These are phyloP conservation scores for Dactylis glomerata DNA, from an alignment of 176 grass and related monocot species.

Conservation along the genomic window DNA sequence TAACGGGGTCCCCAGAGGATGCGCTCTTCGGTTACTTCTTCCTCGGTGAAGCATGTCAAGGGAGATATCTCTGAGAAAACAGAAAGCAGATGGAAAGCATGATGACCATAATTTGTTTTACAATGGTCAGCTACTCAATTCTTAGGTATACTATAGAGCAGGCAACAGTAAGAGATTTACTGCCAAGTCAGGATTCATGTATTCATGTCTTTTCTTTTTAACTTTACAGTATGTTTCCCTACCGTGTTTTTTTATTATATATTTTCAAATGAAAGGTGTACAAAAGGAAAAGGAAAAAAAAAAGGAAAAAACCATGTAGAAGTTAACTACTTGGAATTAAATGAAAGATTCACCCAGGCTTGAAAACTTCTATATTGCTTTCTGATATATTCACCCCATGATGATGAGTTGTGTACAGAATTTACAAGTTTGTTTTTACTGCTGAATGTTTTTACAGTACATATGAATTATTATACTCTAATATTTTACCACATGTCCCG, in stretches of 20 bases:
- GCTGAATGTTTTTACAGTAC: neutral
- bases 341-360: too few relatives aligned
- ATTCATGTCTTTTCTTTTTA: too few relatives aligned
- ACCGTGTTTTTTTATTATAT: too few relatives aligned
- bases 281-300: too few relatives aligned
- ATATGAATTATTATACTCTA: neutral
- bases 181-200: neutral
- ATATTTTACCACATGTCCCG: neutral
- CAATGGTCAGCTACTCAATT: neutral
- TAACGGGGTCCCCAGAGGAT: neutral
- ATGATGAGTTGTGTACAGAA: neutral
- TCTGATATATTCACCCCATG: neutral
- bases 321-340: too few relatives aligned
- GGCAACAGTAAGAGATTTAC: too few relatives aligned
- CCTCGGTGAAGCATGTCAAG: conserved; percentile 3
- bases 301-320: too few relatives aligned
- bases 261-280: too few relatives aligned
- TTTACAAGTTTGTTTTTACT: neutral
- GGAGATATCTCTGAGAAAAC: neutral
- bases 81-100: neutral
- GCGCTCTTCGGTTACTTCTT: neutral
- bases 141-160: neutral
- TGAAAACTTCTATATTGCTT: too few relatives aligned
- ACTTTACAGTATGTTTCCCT: too few relatives aligned
- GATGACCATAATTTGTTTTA: neutral